Conservation (phyloP, 1,139 yeast species). For the Pichia sp. region DNA sequence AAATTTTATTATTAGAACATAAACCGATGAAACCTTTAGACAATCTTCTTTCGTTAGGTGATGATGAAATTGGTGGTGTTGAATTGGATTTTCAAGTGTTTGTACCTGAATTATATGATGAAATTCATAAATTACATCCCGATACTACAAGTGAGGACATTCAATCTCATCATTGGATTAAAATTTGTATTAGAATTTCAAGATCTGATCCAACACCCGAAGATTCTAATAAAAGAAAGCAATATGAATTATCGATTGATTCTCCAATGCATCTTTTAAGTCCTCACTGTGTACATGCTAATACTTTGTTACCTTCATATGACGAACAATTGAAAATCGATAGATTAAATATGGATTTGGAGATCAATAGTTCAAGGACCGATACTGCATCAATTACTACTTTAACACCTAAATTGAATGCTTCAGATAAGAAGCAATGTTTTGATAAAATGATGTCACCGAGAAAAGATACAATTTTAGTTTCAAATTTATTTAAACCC, state of each 20-base stretch:
- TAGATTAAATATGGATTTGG: not conserved
- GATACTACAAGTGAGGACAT: constrained; percentile 74
- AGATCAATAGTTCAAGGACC: not conserved
- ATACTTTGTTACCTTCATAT: constrained; percentile 59
- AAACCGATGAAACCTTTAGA: constrained; percentile 49
- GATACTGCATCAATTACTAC: constrained; percentile 7
- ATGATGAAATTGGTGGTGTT: constrained; percentile 42
- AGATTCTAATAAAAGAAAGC: constrained; percentile 60
- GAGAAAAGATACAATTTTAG: constrained; percentile 37
- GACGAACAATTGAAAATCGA: constrained; percentile 28
- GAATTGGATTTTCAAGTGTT: constrained; percentile 81
- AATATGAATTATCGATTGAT: constrained; percentile 86
- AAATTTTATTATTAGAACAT: constrained; percentile 73
- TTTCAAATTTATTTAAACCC: constrained; percentile 60
- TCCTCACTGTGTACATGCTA: constrained; percentile 60
- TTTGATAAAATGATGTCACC: constrained; percentile 26
- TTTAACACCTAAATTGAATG: constrained; percentile 33
- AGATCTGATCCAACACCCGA: constrained; percentile 46
- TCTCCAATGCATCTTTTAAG: constrained; percentile 79
- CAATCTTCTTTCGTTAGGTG: constrained; percentile 30
- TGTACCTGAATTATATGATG: constrained; percentile 60
- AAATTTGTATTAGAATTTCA: constrained; percentile 74
- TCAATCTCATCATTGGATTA: constrained; percentile 90
- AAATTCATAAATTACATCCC: constrained; percentile 57
- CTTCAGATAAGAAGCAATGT: constrained; percentile 3